phyloP scores from a whole-genome alignment of 2,329 filamentous ascomycete genomes.

The Botrytis fragariae region DNA sequence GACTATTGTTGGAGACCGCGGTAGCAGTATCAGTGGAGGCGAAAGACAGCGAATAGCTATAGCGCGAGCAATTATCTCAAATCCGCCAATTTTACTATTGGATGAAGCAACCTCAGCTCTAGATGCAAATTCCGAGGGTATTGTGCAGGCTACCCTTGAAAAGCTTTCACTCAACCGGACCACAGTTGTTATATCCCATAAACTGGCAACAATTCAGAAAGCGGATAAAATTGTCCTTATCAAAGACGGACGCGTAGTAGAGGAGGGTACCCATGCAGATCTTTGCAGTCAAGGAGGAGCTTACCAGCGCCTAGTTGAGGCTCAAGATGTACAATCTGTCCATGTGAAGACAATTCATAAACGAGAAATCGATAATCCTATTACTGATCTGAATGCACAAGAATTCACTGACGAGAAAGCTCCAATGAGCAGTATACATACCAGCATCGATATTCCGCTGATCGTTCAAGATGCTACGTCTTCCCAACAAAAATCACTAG shows the following conservation, averaged over 20 bases:
- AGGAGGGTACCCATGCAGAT: not conserved
- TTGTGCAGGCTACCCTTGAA: constrained; percentile 68
- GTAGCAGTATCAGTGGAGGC: constrained; percentile 75
- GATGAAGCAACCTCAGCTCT: constrained; percentile 78
- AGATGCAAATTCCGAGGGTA: constrained; percentile 70
- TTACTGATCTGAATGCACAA: not conserved
- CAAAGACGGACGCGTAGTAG: not conserved
- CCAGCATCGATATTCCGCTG: not conserved
- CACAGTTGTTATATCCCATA: constrained; percentile 1
- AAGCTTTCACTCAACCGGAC: constrained; percentile 38
- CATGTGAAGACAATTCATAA: not conserved
- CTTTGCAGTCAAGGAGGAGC: not conserved
- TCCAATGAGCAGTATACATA: not conserved
- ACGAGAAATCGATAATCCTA: no score
- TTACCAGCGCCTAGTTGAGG: not conserved
- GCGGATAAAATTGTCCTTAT: not conserved
- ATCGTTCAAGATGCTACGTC: not conserved
- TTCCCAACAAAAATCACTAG: not conserved
- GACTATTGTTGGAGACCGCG: constrained; percentile 69
- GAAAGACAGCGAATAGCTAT: constrained; percentile 91
- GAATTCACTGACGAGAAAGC: not conserved
- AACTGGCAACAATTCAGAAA: not conserved
- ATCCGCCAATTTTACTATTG: constrained; percentile 78
- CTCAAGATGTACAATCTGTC: not conserved
- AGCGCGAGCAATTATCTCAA: constrained; percentile 80